Evolutionary conservation across 2,329 filamentous ascomycete genomes (phyloP), one percentile per base, ranked within the genome.

Genomic region (Xylaria sp.): DNA sequence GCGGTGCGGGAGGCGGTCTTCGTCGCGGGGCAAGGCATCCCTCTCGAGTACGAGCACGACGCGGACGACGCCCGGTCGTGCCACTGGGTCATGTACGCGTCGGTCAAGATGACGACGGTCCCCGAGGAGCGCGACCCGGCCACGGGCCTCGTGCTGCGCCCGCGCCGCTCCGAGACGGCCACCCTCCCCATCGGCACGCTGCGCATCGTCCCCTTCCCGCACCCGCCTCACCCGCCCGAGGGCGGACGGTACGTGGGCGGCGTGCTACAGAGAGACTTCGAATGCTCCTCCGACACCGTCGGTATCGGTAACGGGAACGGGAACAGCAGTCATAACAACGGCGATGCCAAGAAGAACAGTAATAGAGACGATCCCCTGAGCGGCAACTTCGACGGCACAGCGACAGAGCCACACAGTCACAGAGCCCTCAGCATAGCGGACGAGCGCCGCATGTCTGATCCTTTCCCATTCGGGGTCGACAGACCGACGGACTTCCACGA

Each of bases 1-100:
- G 79, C 82, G 61, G 85, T 92, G 51, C 87, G 90, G 42, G 82
- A 88, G 69, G 75, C 79, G 21, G 89, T 92, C 62, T 91, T 90
- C 73, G 86, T 91, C 27, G 44, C 81, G 8, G 90, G 91, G 75
- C 89, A 91, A 75, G 74, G 79, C 0, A 82, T 89, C 16, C 84
- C 87, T 0, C 79, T 89, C 0, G 88, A 91, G 44, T 88, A 89
- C 72, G 94, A 98, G 79, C 86, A 93, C 72, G 95, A 98, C 82
- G 82, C 85, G 0, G 93, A 98, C 78, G 95, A 98, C 79, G 73
- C 86, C 0, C 87, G 92, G 42, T 91, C 89, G 73, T 95, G 91
- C 81, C 94, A 98, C 80, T 97, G 93, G 92, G 91, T 97, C 35
- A 84, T 91, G n/a, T 97, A 97, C 80, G 88, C 89, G 57, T 89